Evolutionary conservation across 495 filamentous ascomycete genomes (phyloP), one percentile per base, ranked within the genome.

Genomic region (Xylaria flabelliformis): DNA sequence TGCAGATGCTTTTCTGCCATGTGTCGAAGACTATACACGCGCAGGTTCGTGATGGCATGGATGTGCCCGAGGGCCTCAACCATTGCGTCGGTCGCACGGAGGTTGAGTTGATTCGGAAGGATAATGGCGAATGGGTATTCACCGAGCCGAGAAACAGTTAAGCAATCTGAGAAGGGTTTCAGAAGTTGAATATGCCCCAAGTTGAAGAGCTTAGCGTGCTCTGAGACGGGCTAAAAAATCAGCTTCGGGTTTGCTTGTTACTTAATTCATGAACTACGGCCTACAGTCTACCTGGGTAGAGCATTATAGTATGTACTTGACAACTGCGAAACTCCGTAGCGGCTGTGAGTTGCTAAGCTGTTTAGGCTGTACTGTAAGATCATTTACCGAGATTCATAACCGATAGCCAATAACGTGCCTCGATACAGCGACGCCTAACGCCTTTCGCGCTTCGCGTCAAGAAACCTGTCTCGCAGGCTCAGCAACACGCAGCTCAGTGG

Each of bases 101-200:
- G 61, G 76, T 83, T 34, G 80, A 80, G 15, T 53, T 83, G 69
- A 75, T 79, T 55, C 75, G 76, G 0, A 55, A 69, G 21, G 74
- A 77, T 32, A 72, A 78, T 46, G 81, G 81, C 9, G 73, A 80
- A 64, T 82, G 80, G 80, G 72, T 77, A 34, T 82, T 82, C 67
- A 75, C 77, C 44, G 71, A 74, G 39, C 76, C 76, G 15, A 62
- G 51, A 10, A 51, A 70, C 56, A 59, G 64, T 34, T 69, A 48
- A 70, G 53, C 34, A 50, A 24, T 26, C n/a, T 9, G 1, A 10
- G 4, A 44, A 46, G 13, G 24, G 10, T 13, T 64, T 29, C 3
- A 36, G 29, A 8, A 19, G 17, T 41, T n/a, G 39, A 61, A 39
- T 4, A 29, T 46, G 24, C 19, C 41, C 36, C 41, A n/a, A 9